Evolutionary conservation across 805 yeast species (phyloP).

Genomic region (Teunomyces lycoperdinae): DNA sequence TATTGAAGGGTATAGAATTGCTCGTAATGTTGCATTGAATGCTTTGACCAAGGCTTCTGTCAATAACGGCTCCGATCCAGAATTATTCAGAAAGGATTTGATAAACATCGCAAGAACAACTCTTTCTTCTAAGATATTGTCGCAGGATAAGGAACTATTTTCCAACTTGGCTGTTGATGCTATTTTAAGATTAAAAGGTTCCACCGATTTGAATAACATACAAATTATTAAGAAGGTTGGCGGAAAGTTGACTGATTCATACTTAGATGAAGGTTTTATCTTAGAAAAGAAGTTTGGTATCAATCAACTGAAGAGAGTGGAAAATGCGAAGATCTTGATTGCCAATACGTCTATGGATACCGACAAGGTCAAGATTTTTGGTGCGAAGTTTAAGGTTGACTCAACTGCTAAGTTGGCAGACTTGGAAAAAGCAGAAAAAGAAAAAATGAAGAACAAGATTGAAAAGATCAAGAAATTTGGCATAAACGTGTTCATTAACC

Average conservation of each 20-base stretch:
- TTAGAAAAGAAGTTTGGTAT: slow-evolving; percentile 90
- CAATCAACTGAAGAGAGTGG: slow-evolving; percentile 83
- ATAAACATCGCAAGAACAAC: slow-evolving; percentile 90
- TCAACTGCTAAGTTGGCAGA: slow-evolving; percentile 92
- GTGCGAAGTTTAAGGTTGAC: slow-evolving; percentile 96
- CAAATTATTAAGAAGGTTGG: slow-evolving; percentile 93
- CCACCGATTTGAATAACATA: slow-evolving; percentile 85
- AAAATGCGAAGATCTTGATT: slow-evolving; percentile 81
- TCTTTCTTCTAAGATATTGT: slow-evolving; percentile 83
- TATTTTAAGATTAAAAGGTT: slow-evolving; percentile 78
- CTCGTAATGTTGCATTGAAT: slow-evolving; percentile 74
- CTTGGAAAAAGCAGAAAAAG: slow-evolving; percentile 89
- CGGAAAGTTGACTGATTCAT: slow-evolving; percentile 87
- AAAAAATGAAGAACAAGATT: slow-evolving; percentile 87
- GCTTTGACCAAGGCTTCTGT: slow-evolving; percentile 79
- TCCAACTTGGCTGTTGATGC: slow-evolving; percentile 93
- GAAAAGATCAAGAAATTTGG: slow-evolving; percentile 85
- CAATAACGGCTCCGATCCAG: slow-evolving; percentile 60
- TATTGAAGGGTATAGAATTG: slow-evolving; percentile 92
- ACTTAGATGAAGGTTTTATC: slow-evolving; percentile 93
- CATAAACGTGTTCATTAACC: slow-evolving; percentile 86
- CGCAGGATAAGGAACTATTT: slow-evolving; percentile 92
- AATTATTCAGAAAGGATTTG: slow-evolving; percentile 69
- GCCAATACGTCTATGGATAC: slow-evolving; percentile 97
- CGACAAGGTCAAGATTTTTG: slow-evolving; percentile 95